A percentile compares a stretch with the other conserved stretches of the same genome.
Evolutionary conservation across 2,329 filamentous ascomycete species (phyloP).

Genomic region (Didymosphaeria variabile): DNA sequence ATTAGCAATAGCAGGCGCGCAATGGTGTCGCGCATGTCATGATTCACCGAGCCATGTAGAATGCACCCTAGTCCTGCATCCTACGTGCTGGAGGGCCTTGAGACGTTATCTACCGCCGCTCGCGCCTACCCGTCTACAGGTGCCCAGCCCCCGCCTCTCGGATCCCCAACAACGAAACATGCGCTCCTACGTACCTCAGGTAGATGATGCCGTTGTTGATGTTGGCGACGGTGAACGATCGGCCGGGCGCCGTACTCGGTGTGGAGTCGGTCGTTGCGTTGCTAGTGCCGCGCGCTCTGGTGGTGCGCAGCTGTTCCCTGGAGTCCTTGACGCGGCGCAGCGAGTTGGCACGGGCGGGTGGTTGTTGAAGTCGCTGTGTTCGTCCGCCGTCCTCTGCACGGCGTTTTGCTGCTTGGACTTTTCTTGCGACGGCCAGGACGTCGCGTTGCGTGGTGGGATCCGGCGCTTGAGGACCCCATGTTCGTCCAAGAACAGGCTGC

Average conservation of each 20-base stretch:
- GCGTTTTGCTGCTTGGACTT: constrained; percentile 36
- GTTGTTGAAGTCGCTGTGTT: constrained; percentile 16
- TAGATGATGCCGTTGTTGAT: constrained; percentile 59
- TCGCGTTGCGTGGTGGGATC: constrained; percentile 36
- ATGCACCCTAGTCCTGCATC: background rate
- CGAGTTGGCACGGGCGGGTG: constrained; percentile 34
- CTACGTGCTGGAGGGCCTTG: constrained; percentile 2
- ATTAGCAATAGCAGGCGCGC: background rate
- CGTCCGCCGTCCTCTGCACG: constrained; percentile 36
- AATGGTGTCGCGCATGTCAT: constrained; percentile 3
- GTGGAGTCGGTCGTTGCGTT: constrained; percentile 44
- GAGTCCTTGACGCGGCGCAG: constrained; percentile 50
- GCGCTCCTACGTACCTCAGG: constrained; percentile 49
- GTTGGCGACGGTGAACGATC: constrained; percentile 59
- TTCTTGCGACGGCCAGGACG: constrained; percentile 35
- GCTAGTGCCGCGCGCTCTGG: constrained; percentile 41
- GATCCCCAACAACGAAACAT: background rate
- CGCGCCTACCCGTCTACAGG: background rate
- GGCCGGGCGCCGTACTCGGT: constrained; percentile 39
- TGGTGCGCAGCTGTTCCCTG: constrained; percentile 45
- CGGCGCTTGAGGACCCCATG: constrained; percentile 12
- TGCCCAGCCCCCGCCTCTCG: constrained; percentile 6
- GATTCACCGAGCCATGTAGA: background rate
- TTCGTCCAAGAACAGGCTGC: constrained; percentile 34
- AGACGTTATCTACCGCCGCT: background rate